A percentile compares a stretch with the other conserved stretches of the same genome.
Evolutionary conservation across 441 rosid species (phyloP).

Genomic region (Bruguiera hainesii): DNA sequence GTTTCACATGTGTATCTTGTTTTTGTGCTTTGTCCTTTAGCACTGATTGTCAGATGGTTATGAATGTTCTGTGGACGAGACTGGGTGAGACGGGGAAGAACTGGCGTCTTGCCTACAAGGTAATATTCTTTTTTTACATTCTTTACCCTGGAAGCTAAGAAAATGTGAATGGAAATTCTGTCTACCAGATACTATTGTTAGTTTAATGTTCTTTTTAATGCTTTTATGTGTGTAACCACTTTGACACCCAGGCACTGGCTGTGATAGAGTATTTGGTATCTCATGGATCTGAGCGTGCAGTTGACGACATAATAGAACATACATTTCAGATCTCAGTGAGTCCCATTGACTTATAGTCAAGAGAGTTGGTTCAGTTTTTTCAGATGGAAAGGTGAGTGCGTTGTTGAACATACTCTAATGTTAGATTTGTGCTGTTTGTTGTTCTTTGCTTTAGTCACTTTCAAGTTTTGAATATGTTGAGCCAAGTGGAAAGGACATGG

Average conservation of each 20-base stretch:
- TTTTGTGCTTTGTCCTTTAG: constrained; percentile 39
- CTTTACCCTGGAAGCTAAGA: constrained; percentile 12
- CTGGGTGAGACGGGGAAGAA: constrained; percentile 86
- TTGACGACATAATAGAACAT: constrained; percentile 95
- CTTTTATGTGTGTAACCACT: constrained; percentile 17
- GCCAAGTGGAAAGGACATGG: constrained; percentile 93
- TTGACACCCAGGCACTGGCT: constrained; percentile 66
- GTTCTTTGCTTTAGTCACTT: constrained; percentile 56
- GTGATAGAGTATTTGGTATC: constrained; percentile 92
- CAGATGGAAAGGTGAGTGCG: background rate
- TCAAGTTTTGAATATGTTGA: constrained; percentile 85
- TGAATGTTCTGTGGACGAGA: constrained; percentile 96
- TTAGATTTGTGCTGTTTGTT: constrained; percentile 22
- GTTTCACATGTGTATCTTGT: constrained; percentile 10
- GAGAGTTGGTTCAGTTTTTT: constrained; percentile 4
- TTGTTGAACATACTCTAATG: constrained; percentile 26
- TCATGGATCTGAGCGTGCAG: constrained; percentile 95
- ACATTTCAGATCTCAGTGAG: constrained; percentile 96
- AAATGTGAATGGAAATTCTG: background rate
- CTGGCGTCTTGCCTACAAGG: constrained; percentile 99
- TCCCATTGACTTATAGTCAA: constrained; percentile 14
- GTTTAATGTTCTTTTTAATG: constrained; percentile 4
- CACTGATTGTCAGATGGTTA: constrained; percentile 90
- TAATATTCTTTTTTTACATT: constrained; percentile 20
- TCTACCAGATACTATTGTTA: constrained; percentile 10